These are phyloP conservation scores for Talaromyces amestolkiae DNA, from an alignment of 2,329 filamentous ascomycete genomes.

Conservation along the genomic window DNA sequence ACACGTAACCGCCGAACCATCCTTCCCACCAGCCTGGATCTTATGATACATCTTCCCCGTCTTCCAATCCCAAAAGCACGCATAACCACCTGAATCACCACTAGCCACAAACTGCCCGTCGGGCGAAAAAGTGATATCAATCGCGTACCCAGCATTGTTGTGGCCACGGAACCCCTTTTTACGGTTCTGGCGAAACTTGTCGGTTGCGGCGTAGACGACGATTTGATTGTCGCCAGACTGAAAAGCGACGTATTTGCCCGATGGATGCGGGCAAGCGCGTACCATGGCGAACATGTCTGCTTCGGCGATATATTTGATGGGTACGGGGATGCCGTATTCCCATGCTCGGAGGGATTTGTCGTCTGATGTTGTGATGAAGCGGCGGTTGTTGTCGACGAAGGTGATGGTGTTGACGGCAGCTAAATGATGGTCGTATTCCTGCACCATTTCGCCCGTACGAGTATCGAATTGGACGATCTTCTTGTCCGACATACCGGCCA, in stretches of 20 bases:
- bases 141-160: conserved; percentile 90
- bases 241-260: conserved; percentile 90
- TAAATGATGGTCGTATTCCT: conserved; percentile 97
- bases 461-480: conserved; percentile 98
- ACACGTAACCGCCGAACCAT: conserved; percentile 77
- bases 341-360: conserved; percentile 94
- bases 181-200: conserved; percentile 94
- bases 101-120: conserved; percentile 88
- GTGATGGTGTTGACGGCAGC: conserved; percentile 98
- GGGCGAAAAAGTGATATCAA: conserved; percentile 82
- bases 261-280: conserved; percentile 77
- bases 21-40: conserved; percentile 66
- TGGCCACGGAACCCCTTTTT: conserved; percentile 97
- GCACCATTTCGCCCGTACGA: conserved; percentile 75
- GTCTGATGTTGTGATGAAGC: conserved; percentile 97
- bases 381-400: conserved; percentile 88
- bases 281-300: conserved; percentile 98
- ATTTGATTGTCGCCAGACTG: conserved; percentile 96
- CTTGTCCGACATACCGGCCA: conserved; percentile 97
- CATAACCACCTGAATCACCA: conserved; percentile 82
- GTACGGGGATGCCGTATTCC: conserved; percentile 98
- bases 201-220: conserved; percentile 87
- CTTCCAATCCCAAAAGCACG: conserved; percentile 99
- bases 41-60: conserved; percentile 99
- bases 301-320: conserved; percentile 97